A percentile compares a stretch with the other conserved stretches of the same genome.
phyloP scores from a whole-genome alignment of 768 basidiomycete genomes.

The Hortiboletus flavorubellus region DNA sequence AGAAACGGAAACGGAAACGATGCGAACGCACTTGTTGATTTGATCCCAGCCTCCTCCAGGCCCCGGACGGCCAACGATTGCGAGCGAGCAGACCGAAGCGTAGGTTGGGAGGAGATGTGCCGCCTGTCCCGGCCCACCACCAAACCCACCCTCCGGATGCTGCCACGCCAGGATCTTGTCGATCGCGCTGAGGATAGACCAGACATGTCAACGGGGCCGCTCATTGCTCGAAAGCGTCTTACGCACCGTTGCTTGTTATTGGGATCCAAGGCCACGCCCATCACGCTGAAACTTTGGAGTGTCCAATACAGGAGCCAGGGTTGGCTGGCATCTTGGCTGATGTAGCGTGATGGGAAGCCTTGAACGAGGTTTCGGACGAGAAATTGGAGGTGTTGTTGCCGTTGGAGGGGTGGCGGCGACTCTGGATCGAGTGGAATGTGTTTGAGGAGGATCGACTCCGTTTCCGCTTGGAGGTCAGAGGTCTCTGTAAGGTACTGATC shows the following conservation, averaged over 20 bases:
- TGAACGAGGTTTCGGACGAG: slow-evolving; percentile 70
- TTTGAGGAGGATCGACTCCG: slow-evolving; percentile 58
- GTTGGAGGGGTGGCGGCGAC: slow-evolving; percentile 45
- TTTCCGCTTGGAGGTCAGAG: slow-evolving; percentile 57
- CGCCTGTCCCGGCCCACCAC: slow-evolving; percentile 86
- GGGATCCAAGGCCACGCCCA: slow-evolving; percentile 79
- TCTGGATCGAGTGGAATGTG: slow-evolving; percentile 42
- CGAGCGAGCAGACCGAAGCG: slow-evolving; percentile 79
- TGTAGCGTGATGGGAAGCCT: slow-evolving; percentile 77
- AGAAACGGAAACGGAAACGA: not conserved
- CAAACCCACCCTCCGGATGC: slow-evolving; percentile 86
- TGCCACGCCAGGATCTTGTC: slow-evolving; percentile 80
- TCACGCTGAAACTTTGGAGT: slow-evolving; percentile 73
- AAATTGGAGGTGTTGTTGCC: slow-evolving; percentile 69
- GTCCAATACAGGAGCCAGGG: slow-evolving; percentile 97
- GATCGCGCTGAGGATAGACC: slow-evolving; percentile 51
- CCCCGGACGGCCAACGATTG: slow-evolving; percentile 75
- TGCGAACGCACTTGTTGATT: slow-evolving; percentile 63
- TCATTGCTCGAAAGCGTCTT: not conserved
- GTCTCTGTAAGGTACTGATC: slow-evolving; percentile 67
- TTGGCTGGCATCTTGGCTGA: slow-evolving; percentile 87
- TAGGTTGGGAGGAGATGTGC: slow-evolving; percentile 90
- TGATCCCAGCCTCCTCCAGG: slow-evolving; percentile 80
- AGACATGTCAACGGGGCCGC: not conserved
- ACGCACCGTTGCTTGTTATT: slow-evolving; percentile 68